Evolutionary conservation across 2,329 filamentous ascomycete species (phyloP), one percentile per base, ranked within the genome.

Genomic region (Penicillium sumatraense): DNA sequence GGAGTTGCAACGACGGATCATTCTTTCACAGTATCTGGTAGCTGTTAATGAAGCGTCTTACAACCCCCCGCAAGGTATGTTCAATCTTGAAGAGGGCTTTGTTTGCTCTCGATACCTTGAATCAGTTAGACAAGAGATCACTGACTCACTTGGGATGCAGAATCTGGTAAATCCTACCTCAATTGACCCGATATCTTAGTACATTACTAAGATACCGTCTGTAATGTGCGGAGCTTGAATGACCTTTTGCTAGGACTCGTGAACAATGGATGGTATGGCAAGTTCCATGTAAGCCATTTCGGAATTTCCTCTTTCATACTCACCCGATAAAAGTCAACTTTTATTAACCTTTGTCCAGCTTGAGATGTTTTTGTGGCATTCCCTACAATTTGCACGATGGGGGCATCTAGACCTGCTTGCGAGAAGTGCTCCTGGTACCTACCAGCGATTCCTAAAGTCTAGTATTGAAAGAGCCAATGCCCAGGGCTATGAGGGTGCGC

Each of bases 21-120:
- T 85, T 49, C 70, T 81, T 18, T 83, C 81, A 0, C 80, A 83
- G 60, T 84, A 84, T 58, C 73, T 84, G 3, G 72, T 81, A 2
- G 79, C 78, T 3, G 76, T 84, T 7, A 83, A 84, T 27, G 51
- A 53, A 24, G 51, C 51, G 16, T 53, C 51, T 5, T 35, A 53
- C 20, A 44, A 49, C 3, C 54, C 50, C 5, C 54, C 54, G 1
- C 54, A 56, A 20, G 54, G 51, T 53, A 14, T 23, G 45, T 50
- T 16, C 1, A 36, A 5, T 3, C 21, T 41, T 14, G 11, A 41
- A 23, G 11, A 24, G 8, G n/a, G 9, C 10, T 23, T 20, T 11
- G 5, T 23, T 9, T 9, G 29, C 29, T 31, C 2, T 2, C 14
- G 4, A 10, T 7, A 40, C 18, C 5, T 40, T n/a, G n/a, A n/a